Base-by-base conservation (phyloP, 768 basidiomycete genomes). In the Naganishia vaughanmartiniae region DNA sequence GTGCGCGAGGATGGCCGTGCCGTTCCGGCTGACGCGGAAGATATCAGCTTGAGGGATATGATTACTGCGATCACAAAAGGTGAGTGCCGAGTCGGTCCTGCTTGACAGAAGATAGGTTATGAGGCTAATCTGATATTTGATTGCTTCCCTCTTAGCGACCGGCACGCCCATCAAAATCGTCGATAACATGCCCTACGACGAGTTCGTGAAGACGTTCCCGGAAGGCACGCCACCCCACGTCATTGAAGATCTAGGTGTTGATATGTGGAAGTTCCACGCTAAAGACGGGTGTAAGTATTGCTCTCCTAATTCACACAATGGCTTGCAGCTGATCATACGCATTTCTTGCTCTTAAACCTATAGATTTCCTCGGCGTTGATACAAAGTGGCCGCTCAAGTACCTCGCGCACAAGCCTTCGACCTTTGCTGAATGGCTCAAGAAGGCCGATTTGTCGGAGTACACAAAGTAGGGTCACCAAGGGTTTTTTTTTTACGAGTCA, bases 301-400 rank as follows among this genome's bases (percentile, higher is more conserved):
- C 11, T 34, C 17, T 33, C 51, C 7, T 24, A 3, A 17, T 28
- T 51, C 10, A 3, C 17, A 15, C 42, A 9, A 11, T 15, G 42
- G 7, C 17, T 15, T 42, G 2, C 42, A 42, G 7, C 15, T 42
- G 14, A 42, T 42, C 42, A 2, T 15, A 15, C 42, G n/a, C n/a
- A n/a, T 15, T 42, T 15, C 17, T 15, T 15, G 7, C 2, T 42
- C 10, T 42, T 7, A 42, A 9, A 7, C 9, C 12, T 51, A n/a
- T 24, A 68, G 67, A 56, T 30, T 68, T 68, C 30, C 14, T 15
- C 14, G 67, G 67, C 39, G 54, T 45, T 9, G 54, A 68, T 45
- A 46, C 45, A 7, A 24, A 56, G 15, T 68, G 67, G 67, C 54
- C 45, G 12, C 54, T 28, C 67, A 54, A 68, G 67, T 68, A 68